Conservation (phyloP, 2,329 filamentous ascomycete genomes). For the Colletotrichum orchidophilum region DNA sequence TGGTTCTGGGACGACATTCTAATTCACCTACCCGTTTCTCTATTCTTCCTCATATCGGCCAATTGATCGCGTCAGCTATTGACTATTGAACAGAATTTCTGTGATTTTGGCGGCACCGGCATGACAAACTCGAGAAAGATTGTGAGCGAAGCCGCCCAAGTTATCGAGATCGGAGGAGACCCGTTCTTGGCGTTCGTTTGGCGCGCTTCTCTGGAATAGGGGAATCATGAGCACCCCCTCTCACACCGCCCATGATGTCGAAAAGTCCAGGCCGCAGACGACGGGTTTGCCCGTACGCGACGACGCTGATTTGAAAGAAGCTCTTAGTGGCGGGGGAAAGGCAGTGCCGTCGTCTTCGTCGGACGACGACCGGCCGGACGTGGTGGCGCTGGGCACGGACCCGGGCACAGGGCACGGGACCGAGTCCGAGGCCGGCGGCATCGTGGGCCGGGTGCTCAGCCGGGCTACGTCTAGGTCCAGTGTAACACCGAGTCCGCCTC, state of each 20-base stretch:
- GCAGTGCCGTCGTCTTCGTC: neutral
- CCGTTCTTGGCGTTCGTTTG: neutral
- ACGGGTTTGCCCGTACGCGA: neutral
- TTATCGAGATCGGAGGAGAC: neutral
- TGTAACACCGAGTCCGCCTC: constrained; percentile 56
- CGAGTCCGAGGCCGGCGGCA: constrained; percentile 28
- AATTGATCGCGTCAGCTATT: neutral
- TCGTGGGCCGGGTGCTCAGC: constrained; percentile 51
- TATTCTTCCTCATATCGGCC: neutral
- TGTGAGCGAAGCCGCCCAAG: neutral
- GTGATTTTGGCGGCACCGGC: neutral
- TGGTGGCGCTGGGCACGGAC: neutral
- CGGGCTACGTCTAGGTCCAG: constrained; percentile 51
- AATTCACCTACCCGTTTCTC: neutral
- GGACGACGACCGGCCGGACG: neutral
- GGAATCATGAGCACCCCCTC: neutral
- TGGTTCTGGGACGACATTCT: neutral
- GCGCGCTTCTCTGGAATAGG: neutral
- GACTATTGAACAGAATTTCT: neutral
- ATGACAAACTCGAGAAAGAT: neutral
- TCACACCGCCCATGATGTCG: neutral
- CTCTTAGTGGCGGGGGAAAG: neutral
- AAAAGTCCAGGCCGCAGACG: neutral
- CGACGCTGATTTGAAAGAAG: neutral
- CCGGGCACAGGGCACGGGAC: neutral